Evolutionary conservation across 2,329 filamentous ascomycete species (phyloP), one percentile per base, ranked within the genome.

Genomic region (Fragosphaeria purpurea): DNA sequence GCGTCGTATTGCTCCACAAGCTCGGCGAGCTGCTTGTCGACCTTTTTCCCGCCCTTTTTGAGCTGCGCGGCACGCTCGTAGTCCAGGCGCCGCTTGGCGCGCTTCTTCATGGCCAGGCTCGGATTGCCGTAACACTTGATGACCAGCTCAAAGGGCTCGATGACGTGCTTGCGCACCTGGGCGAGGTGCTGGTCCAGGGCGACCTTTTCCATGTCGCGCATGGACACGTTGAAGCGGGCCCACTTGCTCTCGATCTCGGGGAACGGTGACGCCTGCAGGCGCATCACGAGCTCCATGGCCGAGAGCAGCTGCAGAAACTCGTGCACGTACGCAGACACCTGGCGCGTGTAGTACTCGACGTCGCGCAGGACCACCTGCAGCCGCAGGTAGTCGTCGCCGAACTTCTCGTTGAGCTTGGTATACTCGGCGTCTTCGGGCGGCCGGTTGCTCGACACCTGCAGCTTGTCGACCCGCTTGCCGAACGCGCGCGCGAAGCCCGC

Each of bases 211-310:
- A 97, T 81, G 60, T 96, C 90, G 56, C 86, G 80, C 68, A 95
- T 86, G 37, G 85, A 86, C 61, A 89, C 82, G 57, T 89, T 91
- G 67, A 95, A 93, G 55, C 85, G 86, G 46, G 89, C 86, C 88
- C 91, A 97, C 64, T 94, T 95, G 72, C 86, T 90, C 67, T 96
- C 90, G 41, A 94, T 72, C 64, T 97, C 90, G 0, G 88, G 83
- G 63, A 88, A 82, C 52, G 77, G 81, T 46, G 85, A 86, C 10
- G 83, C 83, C 57, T 82, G 78, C 37, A 82, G 67, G 40, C 80
- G 82, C 68, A 94, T 86, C 56, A 90, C 85, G 1, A 86, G 77
- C 65, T 95, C 88, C 63, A 96, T 86, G 1, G 86, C 87, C 3
- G 82, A 80, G 34, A 91, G 77, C 56, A 91, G 86, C 53, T 87